Percentiles rank a stretch among this genome's conserved stretches.
phyloP scores from a whole-genome alignment of 441 rosid species.

The Dalechampia spathulata region DNA sequence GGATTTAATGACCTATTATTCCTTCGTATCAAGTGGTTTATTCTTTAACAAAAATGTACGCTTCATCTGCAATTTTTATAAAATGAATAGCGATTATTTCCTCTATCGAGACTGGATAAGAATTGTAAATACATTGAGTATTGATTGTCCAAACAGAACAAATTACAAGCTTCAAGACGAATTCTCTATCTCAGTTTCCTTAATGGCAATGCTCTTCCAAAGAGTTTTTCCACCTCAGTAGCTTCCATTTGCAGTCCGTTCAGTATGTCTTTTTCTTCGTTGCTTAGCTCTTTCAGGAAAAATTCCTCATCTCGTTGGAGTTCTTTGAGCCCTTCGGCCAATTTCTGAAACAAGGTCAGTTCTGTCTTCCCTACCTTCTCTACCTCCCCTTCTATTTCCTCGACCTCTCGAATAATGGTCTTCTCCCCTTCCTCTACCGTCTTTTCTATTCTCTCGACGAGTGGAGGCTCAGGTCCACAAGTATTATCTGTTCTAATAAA shows the following conservation, averaged over 20 bases:
- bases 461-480: constrained; percentile 90
- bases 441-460: constrained; percentile 82
- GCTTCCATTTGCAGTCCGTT: constrained; percentile 78
- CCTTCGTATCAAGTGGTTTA: no score
- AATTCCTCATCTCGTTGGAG: constrained; percentile 62
- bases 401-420: constrained; percentile 48
- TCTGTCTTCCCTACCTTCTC: constrained; percentile 59
- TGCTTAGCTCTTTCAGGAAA: constrained; percentile 47
- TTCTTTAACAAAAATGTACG: no score
- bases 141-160: no score
- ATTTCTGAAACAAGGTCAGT: constrained; percentile 59
- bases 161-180: neutral
- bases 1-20: constrained; percentile 38
- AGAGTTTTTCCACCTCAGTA: constrained; percentile 68
- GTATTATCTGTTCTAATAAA: constrained; percentile 66
- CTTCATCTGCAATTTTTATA: no score
- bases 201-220: constrained; percentile 60
- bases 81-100: no score
- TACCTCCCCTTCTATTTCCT: constrained; percentile 55
- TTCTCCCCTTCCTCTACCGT: constrained; percentile 68
- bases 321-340: constrained; percentile 65
- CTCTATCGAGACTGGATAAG: neutral
- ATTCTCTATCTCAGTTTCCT: constrained; percentile 58
- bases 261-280: constrained; percentile 75
- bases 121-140: no score